Evolutionary conservation across 352 stramenopile genomes (phyloP).

Genomic region (Phytophthora lateralis): DNA sequence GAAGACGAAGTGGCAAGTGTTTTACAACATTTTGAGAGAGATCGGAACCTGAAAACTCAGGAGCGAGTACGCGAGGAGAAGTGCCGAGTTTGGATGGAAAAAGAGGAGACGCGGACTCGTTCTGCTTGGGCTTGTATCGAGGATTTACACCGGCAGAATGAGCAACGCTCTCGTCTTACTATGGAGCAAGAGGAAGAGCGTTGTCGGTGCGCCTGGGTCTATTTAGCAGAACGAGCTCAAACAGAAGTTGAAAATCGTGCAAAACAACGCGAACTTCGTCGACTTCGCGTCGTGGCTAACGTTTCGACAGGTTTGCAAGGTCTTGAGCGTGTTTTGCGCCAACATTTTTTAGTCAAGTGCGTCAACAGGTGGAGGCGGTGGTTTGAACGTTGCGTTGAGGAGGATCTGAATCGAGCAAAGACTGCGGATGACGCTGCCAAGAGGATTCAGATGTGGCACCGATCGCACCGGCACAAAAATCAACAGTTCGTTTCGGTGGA

Average conservation of each 20-base stretch:
- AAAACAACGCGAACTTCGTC: conserved; percentile 6
- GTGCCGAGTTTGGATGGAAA: conserved; percentile 22
- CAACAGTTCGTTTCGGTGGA: conserved; percentile 4
- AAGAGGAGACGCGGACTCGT: conserved; percentile 18
- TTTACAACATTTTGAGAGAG: conserved; percentile 4
- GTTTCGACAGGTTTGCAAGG: conserved; percentile 12
- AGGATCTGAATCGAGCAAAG: conserved; percentile 5
- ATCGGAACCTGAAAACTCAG: neutral
- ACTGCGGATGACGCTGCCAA: conserved; percentile 17
- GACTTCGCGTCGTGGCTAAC: neutral
- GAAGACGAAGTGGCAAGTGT: conserved; percentile 37
- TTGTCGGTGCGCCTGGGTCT: conserved; percentile 23
- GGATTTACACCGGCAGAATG: conserved; percentile 6
- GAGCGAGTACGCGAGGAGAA: conserved; percentile 13
- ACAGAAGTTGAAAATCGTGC: conserved; percentile 5
- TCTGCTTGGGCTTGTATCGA: conserved; percentile 14
- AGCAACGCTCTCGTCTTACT: conserved; percentile 13
- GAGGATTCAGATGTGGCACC: conserved; percentile 34
- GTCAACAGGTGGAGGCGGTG: conserved; percentile 19
- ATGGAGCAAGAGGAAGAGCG: conserved; percentile 27
- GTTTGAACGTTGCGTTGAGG: conserved; percentile 2
- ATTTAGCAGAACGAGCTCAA: conserved; percentile 5
- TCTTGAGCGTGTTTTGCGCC: conserved; percentile 10
- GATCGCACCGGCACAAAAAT: conserved; percentile 6
- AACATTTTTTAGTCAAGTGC: conserved; percentile 3